Evolutionary conservation across 768 basidiomycete species (phyloP).

Genomic region (Russula sp.): DNA sequence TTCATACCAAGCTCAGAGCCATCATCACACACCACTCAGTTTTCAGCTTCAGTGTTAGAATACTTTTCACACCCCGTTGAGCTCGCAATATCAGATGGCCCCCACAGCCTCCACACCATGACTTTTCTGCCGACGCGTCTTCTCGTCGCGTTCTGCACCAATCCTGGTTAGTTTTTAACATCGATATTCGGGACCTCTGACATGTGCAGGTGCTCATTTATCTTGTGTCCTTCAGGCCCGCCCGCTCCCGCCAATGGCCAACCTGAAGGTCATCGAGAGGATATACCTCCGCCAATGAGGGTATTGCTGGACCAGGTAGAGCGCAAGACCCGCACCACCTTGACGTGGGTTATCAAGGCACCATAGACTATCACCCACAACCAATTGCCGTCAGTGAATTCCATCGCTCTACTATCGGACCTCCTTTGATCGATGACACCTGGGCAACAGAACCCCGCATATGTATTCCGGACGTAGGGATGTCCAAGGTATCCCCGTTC

Average conservation of each 20-base stretch:
- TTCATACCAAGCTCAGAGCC: neutral
- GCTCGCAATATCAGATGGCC: neutral
- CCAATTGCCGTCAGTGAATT: neutral
- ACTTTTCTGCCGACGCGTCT: neutral
- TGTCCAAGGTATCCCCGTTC: neutral
- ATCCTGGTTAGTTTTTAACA: neutral
- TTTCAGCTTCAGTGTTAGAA: neutral
- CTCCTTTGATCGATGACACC: neutral
- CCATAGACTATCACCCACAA: neutral
- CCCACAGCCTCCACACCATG: neutral
- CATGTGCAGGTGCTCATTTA: too few relatives aligned
- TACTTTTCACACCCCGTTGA: neutral
- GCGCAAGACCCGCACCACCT: neutral
- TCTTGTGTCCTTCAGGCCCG: neutral
- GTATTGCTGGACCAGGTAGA: neutral
- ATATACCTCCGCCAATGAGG: neutral
- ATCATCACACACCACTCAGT: too few relatives aligned
- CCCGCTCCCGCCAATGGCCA: neutral
- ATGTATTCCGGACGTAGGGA: neutral
- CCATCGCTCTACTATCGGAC: too few relatives aligned
- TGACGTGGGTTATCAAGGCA: neutral
- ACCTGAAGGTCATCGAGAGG: neutral
- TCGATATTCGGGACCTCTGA: too few relatives aligned
- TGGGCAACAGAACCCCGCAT: neutral
- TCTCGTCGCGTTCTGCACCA: neutral